Conservation (phyloP, 2,329 filamentous ascomycete species). For the Fusarium udum region DNA sequence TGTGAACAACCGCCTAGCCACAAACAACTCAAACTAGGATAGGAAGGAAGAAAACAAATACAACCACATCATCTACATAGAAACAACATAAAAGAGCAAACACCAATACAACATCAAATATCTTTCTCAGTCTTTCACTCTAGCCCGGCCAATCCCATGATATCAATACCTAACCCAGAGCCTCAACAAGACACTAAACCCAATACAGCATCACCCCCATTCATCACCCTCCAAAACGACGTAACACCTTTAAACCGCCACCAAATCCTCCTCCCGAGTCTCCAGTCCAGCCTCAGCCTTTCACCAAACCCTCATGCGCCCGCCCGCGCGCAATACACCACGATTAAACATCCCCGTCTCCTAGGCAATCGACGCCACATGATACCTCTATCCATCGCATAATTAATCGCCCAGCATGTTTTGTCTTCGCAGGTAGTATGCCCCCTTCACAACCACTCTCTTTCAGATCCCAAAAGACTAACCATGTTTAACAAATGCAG, state of each 20-base stretch:
- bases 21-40: not conserved
- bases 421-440: conserved; percentile 67
- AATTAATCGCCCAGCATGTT: conserved; percentile 59
- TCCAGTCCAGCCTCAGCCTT: not conserved
- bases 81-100: not conserved
- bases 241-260: conserved; percentile 26
- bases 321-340: conserved; percentile 21
- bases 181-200: conserved; percentile 27
- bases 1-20: not conserved
- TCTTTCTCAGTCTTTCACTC: not conserved
- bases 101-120: not conserved
- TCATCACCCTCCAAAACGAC: conserved; percentile 19
- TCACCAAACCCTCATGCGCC: conserved; percentile 17
- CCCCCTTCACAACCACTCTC: not conserved
- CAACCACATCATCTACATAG: not conserved
- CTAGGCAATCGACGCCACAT: conserved; percentile 11
- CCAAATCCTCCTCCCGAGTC: not conserved
- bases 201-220: conserved; percentile 10
- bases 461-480: not conserved
- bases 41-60: not conserved
- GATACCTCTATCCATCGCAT: conserved; percentile 9
- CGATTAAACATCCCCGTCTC: not conserved
- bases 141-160: not conserved
- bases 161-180: conserved; percentile 13
- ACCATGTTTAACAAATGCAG: conserved; percentile 53